Evolutionary conservation across 768 basidiomycete species (phyloP), one percentile per base, ranked within the genome.

Genomic region (Dioszegia crocea): DNA sequence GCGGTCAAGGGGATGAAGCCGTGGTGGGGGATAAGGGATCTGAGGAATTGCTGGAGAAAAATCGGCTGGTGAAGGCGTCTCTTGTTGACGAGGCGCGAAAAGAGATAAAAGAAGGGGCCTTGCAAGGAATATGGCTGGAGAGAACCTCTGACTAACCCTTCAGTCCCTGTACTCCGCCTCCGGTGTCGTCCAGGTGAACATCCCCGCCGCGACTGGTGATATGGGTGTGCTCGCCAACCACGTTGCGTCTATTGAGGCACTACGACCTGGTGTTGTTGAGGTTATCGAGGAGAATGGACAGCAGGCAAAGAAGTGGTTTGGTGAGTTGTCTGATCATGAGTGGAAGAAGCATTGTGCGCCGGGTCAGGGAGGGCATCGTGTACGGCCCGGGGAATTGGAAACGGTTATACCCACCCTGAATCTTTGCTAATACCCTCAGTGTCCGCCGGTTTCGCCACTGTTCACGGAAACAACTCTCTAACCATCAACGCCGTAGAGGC

Each of bases 181-280:
- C 68, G 93, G 93, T 78, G 94, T 97, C 59, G 85, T 89, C 21
- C 94, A 98, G 79, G 94, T 99, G 67, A 97, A 97, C 81, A 81
- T 97, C 69, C 81, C 92, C 33, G 96, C 92, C 39, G 89, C 86
- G 56, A 86, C 90, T 2, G 96, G 96, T 73, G 93, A 97, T 79
- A 97, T 98, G 92, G 96, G 96, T 82, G 89, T 99, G 70, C 86
- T 99, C 61, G 91, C 94, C 69, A 96, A 94, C 83, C 96, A 99
- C 80, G 92, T 97, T 56, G 88, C 96, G 29, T 88, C 91, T n/a
- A 88, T 98, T 59, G 96, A 99, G 78, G 83, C 94, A 47, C 83
- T 99, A 55, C 88, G 89, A 74, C 88, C 96, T 40, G 96, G 96
- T 76, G 82, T 98, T 58, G 82, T 99, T 53, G 96, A 99, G 79